These are phyloP conservation scores for Clonostachys rosea DNA, from an alignment of 2,329 filamentous ascomycete species.

Conservation along the genomic window DNA sequence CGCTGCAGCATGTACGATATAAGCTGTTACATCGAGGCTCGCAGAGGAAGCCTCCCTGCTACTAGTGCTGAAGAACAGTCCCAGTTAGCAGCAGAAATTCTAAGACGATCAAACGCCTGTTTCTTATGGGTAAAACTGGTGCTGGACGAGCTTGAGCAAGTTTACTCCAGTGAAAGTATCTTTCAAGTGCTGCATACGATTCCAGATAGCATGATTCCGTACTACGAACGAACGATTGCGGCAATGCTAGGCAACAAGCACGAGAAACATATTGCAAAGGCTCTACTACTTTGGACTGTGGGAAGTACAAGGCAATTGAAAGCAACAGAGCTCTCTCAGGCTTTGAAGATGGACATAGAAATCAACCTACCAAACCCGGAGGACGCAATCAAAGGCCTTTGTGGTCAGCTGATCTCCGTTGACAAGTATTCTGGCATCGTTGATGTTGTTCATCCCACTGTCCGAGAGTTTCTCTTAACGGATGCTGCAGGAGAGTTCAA, in stretches of 20 bases:
- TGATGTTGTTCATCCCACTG: slow-evolving; percentile 18
- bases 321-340: slow-evolving; percentile 15
- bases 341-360: slow-evolving; percentile 16
- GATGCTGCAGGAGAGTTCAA: slow-evolving; percentile 13
- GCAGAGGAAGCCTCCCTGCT: no score
- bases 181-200: slow-evolving; percentile 18
- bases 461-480: slow-evolving; percentile 16
- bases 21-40: no score
- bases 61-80: no score
- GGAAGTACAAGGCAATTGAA: slow-evolving; percentile 11
- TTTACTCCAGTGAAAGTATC: slow-evolving; percentile 14
- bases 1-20: slow-evolving; percentile 1
- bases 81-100: no score
- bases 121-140: slow-evolving; percentile 25
- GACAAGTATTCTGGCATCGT: slow-evolving; percentile 9
- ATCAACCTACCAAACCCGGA: slow-evolving; percentile 10
- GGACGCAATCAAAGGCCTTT: slow-evolving; percentile 14
- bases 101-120: slow-evolving; percentile 12
- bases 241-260: slow-evolving; percentile 15
- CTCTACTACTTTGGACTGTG: slow-evolving; percentile 18
- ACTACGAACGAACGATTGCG: slow-evolving; percentile 11
- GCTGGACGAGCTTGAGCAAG: slow-evolving; percentile 17
- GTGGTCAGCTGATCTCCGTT: slow-evolving; percentile 20
- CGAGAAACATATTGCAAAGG: slow-evolving; percentile 16
- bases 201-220: slow-evolving; percentile 21